phyloP scores from a whole-genome alignment of 169 alveolate species.

The Fabrea salina region DNA sequence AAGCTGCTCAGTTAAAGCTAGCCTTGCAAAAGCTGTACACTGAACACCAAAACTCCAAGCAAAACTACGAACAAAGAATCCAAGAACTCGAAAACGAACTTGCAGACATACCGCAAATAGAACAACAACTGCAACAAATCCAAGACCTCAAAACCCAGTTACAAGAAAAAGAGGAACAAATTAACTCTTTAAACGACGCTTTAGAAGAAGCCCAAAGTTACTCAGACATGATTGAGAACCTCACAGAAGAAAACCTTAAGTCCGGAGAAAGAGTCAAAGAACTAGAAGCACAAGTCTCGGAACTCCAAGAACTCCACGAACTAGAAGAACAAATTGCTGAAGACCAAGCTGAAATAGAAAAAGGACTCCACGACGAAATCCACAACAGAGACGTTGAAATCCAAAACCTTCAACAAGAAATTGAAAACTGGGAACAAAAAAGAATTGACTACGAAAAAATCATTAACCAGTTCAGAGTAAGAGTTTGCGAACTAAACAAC shows the following conservation, averaged over 20 bases:
- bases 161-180: background rate
- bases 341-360: constrained; percentile 32
- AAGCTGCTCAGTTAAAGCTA: background rate
- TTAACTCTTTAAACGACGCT: constrained; percentile 17
- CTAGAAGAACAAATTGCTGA: constrained; percentile 21
- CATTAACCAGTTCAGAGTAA: constrained; percentile 29
- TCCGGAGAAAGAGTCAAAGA: constrained; percentile 6
- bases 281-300: background rate
- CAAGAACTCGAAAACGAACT: constrained; percentile 22
- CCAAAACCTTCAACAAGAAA: background rate
- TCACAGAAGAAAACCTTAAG: constrained; percentile 5
- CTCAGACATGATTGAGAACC: background rate
- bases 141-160: background rate
- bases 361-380: background rate
- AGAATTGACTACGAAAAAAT: constrained; percentile 26
- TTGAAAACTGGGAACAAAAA: background rate
- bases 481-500: constrained; percentile 18
- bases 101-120: background rate
- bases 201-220: background rate
- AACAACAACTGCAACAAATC: background rate
- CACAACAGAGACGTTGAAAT: constrained; percentile 19
- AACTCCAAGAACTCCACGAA: constrained; percentile 32
- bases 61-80: constrained; percentile 9
- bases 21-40: constrained; percentile 18
- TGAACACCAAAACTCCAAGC: background rate